These are phyloP conservation scores for Aspergillus diversus DNA, from an alignment of 495 filamentous ascomycete genomes.

Conservation along the genomic window DNA sequence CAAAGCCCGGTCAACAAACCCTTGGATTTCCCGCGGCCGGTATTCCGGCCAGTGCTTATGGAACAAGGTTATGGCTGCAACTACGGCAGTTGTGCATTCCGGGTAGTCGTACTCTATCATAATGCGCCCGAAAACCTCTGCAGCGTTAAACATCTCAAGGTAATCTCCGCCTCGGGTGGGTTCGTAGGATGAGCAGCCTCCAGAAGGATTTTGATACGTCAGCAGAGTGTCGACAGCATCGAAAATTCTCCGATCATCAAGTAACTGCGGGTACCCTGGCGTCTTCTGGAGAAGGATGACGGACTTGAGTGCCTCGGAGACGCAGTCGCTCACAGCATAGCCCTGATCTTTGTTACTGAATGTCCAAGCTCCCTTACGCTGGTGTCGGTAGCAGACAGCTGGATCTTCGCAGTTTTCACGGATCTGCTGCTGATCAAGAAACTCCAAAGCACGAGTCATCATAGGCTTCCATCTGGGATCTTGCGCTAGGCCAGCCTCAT, in stretches of 20 bases:
- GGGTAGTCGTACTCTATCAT: slow-evolving; percentile 30
- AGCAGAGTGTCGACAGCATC: slow-evolving; percentile 23
- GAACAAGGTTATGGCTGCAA: slow-evolving; percentile 25
- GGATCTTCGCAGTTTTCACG: slow-evolving; percentile 6
- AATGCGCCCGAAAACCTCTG: slow-evolving; percentile 24
- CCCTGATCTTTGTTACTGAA: slow-evolving; percentile 19
- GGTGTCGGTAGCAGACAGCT: slow-evolving; percentile 7
- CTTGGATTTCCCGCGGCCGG: slow-evolving; percentile 15
- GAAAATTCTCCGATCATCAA: slow-evolving; percentile 5
- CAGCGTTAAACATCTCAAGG: slow-evolving; percentile 27
- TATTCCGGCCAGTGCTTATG: slow-evolving; percentile 17
- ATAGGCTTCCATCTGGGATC: slow-evolving; percentile 1
- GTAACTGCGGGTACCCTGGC: slow-evolving; percentile 4
- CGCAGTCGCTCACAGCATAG: slow-evolving; percentile 15
- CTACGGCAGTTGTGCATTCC: slow-evolving; percentile 26
- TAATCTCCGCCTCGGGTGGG: slow-evolving; percentile 14
- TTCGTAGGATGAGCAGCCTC: slow-evolving; percentile 27
- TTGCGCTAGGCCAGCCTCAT: slow-evolving; percentile 2
- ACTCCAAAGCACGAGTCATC: slow-evolving; percentile 11
- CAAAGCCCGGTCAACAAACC: slow-evolving; percentile 17
- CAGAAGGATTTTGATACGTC: slow-evolving; percentile 18
- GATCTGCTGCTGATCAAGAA: slow-evolving; percentile 16
- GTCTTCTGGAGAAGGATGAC: slow-evolving; percentile 17
- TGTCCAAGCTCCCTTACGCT: slow-evolving; percentile 16
- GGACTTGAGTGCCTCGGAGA: slow-evolving; percentile 16